Percentiles rank a stretch among this genome's conserved stretches.
phyloP scores from a whole-genome alignment of 345 rosid species.

The Syzygium oleosum region DNA sequence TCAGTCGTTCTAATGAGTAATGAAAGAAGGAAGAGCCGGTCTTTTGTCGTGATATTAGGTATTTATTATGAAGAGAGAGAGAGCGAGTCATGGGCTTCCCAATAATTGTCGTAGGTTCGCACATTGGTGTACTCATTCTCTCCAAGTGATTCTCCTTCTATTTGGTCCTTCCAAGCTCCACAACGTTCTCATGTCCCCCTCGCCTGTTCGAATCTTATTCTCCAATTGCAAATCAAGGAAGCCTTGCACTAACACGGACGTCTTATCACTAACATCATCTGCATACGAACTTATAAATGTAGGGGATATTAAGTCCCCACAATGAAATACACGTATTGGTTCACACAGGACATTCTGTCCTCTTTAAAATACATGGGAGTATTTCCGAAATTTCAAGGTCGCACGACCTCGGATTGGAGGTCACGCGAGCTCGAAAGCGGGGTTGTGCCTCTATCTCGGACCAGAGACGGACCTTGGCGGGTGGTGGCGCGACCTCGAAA shows the following conservation, averaged over 20 bases:
- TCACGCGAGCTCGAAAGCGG: not conserved
- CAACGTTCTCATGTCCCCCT: not conserved
- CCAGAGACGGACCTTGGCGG: not conserved
- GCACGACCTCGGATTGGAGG: not conserved
- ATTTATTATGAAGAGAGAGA: not conserved
- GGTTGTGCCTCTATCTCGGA: not conserved
- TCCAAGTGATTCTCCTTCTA: not conserved
- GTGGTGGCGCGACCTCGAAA: not conserved
- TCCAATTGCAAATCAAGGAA: not conserved
- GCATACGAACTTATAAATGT: not conserved
- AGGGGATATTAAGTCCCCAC: not conserved
- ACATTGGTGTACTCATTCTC: not conserved
- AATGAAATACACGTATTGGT: not conserved
- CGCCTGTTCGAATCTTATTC: not conserved
- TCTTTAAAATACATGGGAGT: not conserved
- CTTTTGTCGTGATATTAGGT: not conserved
- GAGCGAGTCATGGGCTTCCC: not conserved
- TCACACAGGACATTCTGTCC: not conserved
- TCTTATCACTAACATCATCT: not conserved
- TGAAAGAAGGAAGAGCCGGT: not conserved
- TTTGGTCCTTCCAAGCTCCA: not conserved
- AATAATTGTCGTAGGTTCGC: not conserved
- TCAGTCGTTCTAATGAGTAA: not conserved
- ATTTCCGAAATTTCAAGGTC: not conserved
- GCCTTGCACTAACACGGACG: not conserved